Percentiles rank a stretch among this genome's conserved stretches.
phyloP scores from a whole-genome alignment of 2,329 filamentous ascomycete genomes.

The Colletotrichum tabaci region DNA sequence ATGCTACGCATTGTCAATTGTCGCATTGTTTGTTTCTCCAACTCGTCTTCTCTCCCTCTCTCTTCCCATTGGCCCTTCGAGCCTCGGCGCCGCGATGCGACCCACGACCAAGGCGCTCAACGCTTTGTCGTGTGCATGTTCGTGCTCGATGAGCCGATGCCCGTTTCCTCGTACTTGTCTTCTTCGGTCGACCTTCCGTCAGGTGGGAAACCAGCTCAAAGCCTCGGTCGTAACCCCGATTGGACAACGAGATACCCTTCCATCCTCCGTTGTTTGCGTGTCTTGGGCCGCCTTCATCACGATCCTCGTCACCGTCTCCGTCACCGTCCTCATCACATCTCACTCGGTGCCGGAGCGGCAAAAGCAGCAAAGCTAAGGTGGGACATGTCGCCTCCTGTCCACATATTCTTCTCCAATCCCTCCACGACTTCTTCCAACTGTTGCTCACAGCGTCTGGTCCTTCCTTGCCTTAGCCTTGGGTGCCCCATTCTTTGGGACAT shows the following conservation, averaged over 20 bases:
- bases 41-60: no score
- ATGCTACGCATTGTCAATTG: neutral
- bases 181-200: neutral
- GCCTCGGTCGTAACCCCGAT: neutral
- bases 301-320: no score
- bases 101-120: neutral
- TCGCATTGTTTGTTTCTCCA: no score
- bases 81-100: neutral
- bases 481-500: constrained; percentile 12
- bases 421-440: constrained; percentile 14
- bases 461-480: constrained; percentile 4
- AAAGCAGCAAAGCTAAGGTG: neutral
- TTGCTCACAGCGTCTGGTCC: neutral
- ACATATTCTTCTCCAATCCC: neutral
- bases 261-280: neutral
- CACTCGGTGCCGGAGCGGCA: neutral
- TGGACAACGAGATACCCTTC: neutral
- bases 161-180: neutral
- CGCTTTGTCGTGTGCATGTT: neutral
- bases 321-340: neutral
- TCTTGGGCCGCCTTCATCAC: neutral
- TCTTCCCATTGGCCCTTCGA: neutral
- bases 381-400: neutral
- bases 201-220: neutral
- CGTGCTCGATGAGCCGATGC: neutral